Percentiles rank a stretch among this genome's conserved stretches.
phyloP scores from a whole-genome alignment of 139 green algal species.

The Tetradesmus obliquus region DNA sequence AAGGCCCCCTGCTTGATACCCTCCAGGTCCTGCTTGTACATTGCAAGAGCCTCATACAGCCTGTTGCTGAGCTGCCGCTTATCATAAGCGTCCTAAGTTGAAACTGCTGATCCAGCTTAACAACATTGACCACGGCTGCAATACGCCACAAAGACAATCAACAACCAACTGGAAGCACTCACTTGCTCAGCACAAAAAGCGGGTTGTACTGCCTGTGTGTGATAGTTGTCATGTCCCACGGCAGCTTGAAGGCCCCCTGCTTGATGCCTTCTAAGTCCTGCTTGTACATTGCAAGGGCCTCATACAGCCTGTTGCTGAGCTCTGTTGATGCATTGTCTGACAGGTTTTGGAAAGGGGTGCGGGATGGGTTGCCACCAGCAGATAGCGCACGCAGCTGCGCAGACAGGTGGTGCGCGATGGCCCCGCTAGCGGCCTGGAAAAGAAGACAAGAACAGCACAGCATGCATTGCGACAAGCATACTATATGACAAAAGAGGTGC shows the following conservation, averaged over 20 bases:
- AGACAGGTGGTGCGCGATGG: constrained; percentile 36
- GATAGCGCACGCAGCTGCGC: background rate
- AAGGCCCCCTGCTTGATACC: constrained; percentile 44
- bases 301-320: constrained; percentile 46
- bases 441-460: too few relatives aligned
- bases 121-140: background rate
- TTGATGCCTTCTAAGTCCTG: constrained; percentile 58
- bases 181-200: constrained; percentile 63
- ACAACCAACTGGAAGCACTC: background rate
- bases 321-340: background rate
- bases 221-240: constrained; percentile 86
- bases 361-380: too few relatives aligned
- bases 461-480: background rate
- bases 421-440: background rate
- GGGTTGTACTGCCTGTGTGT: constrained; percentile 88
- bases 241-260: constrained; percentile 55
- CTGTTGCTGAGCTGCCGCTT: constrained; percentile 43
- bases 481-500: too few relatives aligned
- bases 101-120: background rate
- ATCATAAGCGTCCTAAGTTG: background rate
- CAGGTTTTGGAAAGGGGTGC: too few relatives aligned
- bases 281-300: constrained; percentile 51
- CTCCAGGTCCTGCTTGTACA: constrained; percentile 57
- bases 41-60: constrained; percentile 47
- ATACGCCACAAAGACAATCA: too few relatives aligned